A percentile compares a stretch with the other conserved stretches of the same genome.
These are phyloP conservation scores for Exserohilum turcica DNA, from an alignment of 2,329 filamentous ascomycete genomes.

Conservation along the genomic window DNA sequence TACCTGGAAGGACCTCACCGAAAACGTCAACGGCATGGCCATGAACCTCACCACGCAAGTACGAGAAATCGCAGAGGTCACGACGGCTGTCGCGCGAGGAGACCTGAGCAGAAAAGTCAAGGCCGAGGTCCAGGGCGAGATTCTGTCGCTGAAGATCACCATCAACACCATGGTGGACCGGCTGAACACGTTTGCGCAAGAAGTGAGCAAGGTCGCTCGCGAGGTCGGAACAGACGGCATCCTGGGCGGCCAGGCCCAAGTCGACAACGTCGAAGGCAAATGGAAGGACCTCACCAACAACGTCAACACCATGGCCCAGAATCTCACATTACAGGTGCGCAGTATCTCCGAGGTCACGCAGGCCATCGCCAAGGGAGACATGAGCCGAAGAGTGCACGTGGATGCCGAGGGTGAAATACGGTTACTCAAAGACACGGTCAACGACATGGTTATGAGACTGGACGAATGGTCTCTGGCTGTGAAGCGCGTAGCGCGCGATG, in stretches of 20 bases:
- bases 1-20: slow-evolving; percentile 60
- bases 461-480: slow-evolving; percentile 97
- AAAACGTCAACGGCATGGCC: slow-evolving; percentile 61
- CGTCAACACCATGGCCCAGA: slow-evolving; percentile 70
- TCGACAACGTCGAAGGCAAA: slow-evolving; percentile 69
- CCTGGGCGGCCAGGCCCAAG: slow-evolving; percentile 67
- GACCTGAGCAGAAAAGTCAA: slow-evolving; percentile 59
- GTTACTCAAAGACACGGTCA: slow-evolving; percentile 93
- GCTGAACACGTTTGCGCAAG: slow-evolving; percentile 67
- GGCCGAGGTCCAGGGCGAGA: slow-evolving; percentile 59
- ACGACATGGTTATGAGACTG: slow-evolving; percentile 96
- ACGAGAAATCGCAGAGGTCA: slow-evolving; percentile 60
- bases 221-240: slow-evolving; percentile 69
- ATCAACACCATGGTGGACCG: slow-evolving; percentile 72
- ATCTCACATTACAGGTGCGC: slow-evolving; percentile 72
- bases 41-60: slow-evolving; percentile 59
- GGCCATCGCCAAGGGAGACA: slow-evolving; percentile 92
- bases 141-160: slow-evolving; percentile 77
- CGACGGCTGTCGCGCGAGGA: slow-evolving; percentile 58
- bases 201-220: slow-evolving; percentile 68
- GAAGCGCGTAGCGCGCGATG: slow-evolving; percentile 92
- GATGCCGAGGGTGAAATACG: slow-evolving; percentile 94
- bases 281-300: slow-evolving; percentile 71
- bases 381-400: slow-evolving; percentile 94
- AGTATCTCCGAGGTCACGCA: slow-evolving; percentile 94